Percentiles rank a stretch among this genome's conserved stretches.
These are phyloP conservation scores for Aspergillus haitiensis DNA, from an alignment of 495 filamentous ascomycete genomes.

Conservation along the genomic window DNA sequence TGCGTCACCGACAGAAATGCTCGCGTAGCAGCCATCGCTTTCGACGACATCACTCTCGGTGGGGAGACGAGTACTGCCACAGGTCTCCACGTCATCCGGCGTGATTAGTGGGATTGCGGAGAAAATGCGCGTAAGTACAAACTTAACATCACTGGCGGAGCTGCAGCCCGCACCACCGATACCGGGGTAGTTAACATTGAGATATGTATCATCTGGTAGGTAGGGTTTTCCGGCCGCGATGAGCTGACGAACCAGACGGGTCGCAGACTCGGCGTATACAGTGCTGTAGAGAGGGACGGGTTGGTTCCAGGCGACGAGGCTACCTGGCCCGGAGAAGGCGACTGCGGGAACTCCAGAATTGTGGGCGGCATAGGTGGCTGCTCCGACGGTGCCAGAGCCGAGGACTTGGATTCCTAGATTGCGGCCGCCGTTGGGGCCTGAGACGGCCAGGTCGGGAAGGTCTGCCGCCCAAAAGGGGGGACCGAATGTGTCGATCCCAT, in stretches of 20 bases:
- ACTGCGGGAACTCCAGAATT: conserved; percentile 57
- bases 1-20: conserved; percentile 60
- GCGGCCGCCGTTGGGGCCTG: conserved; percentile 63
- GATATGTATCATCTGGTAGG: conserved; percentile 56
- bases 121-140: conserved; percentile 60
- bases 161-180: conserved; percentile 48
- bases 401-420: conserved; percentile 53
- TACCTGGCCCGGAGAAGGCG: conserved; percentile 59
- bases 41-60: conserved; percentile 53
- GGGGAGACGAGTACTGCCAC: conserved; percentile 56
- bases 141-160: conserved; percentile 51
- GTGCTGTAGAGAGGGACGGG: conserved; percentile 49
- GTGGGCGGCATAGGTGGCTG: conserved; percentile 56
- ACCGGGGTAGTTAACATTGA: conserved; percentile 65
- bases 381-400: conserved; percentile 63
- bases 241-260: conserved; percentile 53
- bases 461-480: conserved; percentile 48
- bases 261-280: conserved; percentile 60
- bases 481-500: conserved; percentile 57
- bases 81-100: conserved; percentile 53
- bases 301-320: conserved; percentile 52
- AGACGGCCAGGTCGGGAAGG: conserved; percentile 56
- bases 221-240: conserved; percentile 56
- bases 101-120: conserved; percentile 46
- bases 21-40: conserved; percentile 54